Evolutionary conservation across 192 early-diverging fungal genomes (phyloP), one percentile per base, ranked within the genome.

Genomic region (Backusella tarrabulga): DNA sequence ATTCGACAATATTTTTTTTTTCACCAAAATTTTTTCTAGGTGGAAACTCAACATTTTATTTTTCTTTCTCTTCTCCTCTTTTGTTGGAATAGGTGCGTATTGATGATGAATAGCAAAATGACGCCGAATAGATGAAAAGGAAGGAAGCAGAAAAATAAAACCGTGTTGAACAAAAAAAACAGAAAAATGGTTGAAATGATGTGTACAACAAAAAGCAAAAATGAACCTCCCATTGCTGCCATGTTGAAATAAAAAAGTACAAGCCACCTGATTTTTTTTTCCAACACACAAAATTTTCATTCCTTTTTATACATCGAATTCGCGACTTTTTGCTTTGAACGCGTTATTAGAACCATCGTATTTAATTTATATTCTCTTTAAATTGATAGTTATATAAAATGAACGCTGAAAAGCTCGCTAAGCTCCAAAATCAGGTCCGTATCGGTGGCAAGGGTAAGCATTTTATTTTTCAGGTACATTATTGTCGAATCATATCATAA

Each of bases 341-440:
- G 56, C 56, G 56, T 63, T 32, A 29, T 29, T 29, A 63, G 19
- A 34, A 12, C 7, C 26, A 67, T 32, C 6, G 34, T 4, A 36
- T 68, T 67, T 67, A 68, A 36, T 34, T 34, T 14, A 26, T 23
- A 9, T 29, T 60, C 23, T 29, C 23, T 50, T 73, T 73, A 60
- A 29, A 4, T 36, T 56, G 9, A n/a, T 60, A 60, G 46, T 41
- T 73, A 34, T 34, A 56, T 56, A 73, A 54, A 60, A 94, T 95
- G 93, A 92, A 93, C 85, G 87, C 90, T 81, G 97, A 96, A 76
- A 98, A 95, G 88, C 92, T 99, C 82, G 93, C 94, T 63, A 97
- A 96, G 88, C 90, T 99, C 72, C 96, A 98, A 86, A 75, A 90
- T 77, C 87, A 91, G 83, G 93, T 93, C 87, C 94, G 95, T 77